A percentile compares a stretch with the other conserved stretches of the same genome.
phyloP scores from a whole-genome alignment of 805 yeast genomes.

The Cyberlindnera amylophila region DNA sequence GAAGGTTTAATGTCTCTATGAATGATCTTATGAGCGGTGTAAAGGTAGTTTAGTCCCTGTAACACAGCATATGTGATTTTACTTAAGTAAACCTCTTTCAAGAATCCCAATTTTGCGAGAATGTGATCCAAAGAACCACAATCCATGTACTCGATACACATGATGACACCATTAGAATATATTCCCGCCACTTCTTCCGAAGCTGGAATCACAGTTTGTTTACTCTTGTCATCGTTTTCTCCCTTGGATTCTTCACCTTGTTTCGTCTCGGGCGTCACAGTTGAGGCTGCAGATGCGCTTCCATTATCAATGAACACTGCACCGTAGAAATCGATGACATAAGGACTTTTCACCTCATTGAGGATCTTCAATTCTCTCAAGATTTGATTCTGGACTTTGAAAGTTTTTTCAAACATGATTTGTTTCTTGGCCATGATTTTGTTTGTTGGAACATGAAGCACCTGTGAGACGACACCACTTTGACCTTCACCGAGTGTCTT shows the following conservation, averaged over 20 bases:
- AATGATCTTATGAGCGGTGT: constrained; percentile 79
- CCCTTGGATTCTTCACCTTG: background rate
- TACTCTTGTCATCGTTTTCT: constrained; percentile 1
- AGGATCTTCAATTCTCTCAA: constrained; percentile 84
- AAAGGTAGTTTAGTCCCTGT: constrained; percentile 77
- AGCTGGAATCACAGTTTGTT: constrained; percentile 9
- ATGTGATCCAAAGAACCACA: constrained; percentile 89
- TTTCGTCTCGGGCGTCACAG: constrained; percentile 5
- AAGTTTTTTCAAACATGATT: constrained; percentile 80
- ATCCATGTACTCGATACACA: constrained; percentile 95
- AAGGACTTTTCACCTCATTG: constrained; percentile 83
- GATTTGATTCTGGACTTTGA: constrained; percentile 75
- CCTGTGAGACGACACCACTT: constrained; percentile 89
- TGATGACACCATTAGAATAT: constrained; percentile 62
- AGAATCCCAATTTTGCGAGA: constrained; percentile 53
- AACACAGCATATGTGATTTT: constrained; percentile 74
- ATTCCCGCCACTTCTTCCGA: constrained; percentile 22
- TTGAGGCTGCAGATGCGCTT: constrained; percentile 9
- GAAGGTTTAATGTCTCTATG: constrained; percentile 97
- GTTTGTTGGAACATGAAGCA: constrained; percentile 83
- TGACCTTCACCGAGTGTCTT: constrained; percentile 88
- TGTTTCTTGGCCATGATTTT: constrained; percentile 87
- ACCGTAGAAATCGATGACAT: constrained; percentile 87
- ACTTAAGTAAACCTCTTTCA: constrained; percentile 65
- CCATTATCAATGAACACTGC: constrained; percentile 61